A percentile compares a stretch with the other conserved stretches of the same genome.
These are phyloP conservation scores for Meyerozyma carpophila DNA, from an alignment of 1,139 yeast species.

Conservation along the genomic window DNA sequence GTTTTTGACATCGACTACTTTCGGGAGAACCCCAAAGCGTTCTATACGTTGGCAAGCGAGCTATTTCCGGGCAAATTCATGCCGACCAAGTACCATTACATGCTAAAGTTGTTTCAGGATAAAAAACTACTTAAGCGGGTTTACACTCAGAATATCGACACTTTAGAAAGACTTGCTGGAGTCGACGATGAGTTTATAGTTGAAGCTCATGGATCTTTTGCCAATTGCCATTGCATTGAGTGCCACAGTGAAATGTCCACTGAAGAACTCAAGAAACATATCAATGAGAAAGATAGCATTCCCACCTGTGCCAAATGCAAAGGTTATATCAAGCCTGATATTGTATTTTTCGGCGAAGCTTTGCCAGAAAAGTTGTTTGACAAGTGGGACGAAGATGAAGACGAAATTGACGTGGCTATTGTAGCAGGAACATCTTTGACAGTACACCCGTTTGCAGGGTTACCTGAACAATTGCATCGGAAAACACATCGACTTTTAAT, in stretches of 20 bases:
- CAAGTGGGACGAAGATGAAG: conserved; percentile 59
- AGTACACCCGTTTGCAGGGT: conserved; percentile 82
- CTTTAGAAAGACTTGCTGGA: conserved; percentile 83
- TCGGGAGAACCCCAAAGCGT: conserved; percentile 69
- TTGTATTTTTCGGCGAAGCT: conserved; percentile 88
- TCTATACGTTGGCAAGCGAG: conserved; percentile 78
- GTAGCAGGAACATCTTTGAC: conserved; percentile 91
- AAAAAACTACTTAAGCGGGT: conserved; percentile 59
- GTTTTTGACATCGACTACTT: conserved; percentile 88
- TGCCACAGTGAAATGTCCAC: conserved; percentile 55
- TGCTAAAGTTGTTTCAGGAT: conserved; percentile 63
- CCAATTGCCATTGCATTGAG: conserved; percentile 73
- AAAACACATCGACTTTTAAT: conserved; percentile 57
- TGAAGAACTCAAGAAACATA: conserved; percentile 41
- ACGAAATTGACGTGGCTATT: conserved; percentile 63
- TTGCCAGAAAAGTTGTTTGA: conserved; percentile 68
- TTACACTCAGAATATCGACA: conserved; percentile 90
- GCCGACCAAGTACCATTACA: conserved; percentile 77
- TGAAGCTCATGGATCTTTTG: conserved; percentile 96
- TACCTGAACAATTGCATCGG: conserved; percentile 60
- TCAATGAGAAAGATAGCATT: conserved; percentile 32
- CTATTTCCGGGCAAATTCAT: conserved; percentile 81
- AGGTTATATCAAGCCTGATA: conserved; percentile 86
- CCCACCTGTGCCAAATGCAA: conserved; percentile 52
- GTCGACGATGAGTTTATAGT: conserved; percentile 57